phyloP scores from a whole-genome alignment of 306 rosid genomes.

The Fragaria nilgerrensis region DNA sequence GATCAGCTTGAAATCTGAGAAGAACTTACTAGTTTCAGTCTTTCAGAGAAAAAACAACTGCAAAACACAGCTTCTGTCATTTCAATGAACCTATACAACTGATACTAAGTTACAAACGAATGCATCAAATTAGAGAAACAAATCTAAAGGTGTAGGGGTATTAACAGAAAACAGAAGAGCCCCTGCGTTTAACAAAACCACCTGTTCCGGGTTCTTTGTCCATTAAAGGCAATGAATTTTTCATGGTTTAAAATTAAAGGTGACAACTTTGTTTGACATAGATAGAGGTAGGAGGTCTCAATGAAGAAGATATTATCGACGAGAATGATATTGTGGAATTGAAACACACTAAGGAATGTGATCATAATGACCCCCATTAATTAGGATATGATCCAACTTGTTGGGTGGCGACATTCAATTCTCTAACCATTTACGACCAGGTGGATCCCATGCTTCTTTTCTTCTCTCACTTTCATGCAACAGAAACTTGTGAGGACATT shows the following conservation, averaged over 20 bases:
- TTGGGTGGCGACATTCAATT: constrained; percentile 44
- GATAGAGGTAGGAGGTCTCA: neutral
- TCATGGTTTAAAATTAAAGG: neutral
- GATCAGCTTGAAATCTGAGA: neutral
- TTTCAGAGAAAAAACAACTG: neutral
- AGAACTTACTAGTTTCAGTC: neutral
- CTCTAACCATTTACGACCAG: constrained; percentile 35
- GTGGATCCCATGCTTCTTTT: constrained; percentile 44
- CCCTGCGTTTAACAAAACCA: neutral
- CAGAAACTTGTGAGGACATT: constrained; percentile 27
- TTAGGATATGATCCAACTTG: neutral
- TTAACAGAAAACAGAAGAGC: neutral
- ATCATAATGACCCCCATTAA: constrained; percentile 14
- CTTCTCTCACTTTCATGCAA: constrained; percentile 36
- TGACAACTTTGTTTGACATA: neutral
- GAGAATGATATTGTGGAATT: neutral
- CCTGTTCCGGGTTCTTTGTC: neutral
- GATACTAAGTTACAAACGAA: neutral
- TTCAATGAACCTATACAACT: neutral
- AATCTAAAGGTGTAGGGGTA: neutral
- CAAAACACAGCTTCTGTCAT: neutral
- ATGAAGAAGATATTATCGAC: neutral
- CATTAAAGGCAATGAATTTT: neutral
- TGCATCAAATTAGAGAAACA: neutral
- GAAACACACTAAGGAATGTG: constrained; percentile 16